These are phyloP conservation scores for California macrophylla DNA, from an alignment of 441 rosid genomes.

Conservation along the genomic window DNA sequence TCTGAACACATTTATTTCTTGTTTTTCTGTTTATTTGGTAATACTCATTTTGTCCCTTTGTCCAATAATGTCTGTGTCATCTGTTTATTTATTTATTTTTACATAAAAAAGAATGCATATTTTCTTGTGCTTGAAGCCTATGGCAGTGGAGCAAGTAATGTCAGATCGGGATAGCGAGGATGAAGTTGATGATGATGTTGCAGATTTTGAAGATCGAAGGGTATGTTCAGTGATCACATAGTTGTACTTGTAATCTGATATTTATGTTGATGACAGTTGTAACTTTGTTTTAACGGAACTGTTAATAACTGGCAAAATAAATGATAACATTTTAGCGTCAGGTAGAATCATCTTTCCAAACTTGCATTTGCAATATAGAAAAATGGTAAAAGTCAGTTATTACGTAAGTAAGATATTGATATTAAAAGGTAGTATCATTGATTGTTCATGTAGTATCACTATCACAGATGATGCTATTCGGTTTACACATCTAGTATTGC, in stretches of 20 bases:
- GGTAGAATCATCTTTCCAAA: neutral
- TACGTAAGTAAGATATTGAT: neutral
- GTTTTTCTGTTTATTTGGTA: neutral
- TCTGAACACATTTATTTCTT: neutral
- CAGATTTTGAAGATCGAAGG: conserved; percentile 50
- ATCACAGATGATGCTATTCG: neutral
- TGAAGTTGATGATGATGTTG: conserved; percentile 41
- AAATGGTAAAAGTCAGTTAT: neutral
- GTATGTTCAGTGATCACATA: conserved; percentile 20
- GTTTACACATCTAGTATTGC: neutral
- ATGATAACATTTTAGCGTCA: neutral
- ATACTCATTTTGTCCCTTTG: neutral
- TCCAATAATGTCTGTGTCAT: neutral
- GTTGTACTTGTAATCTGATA: neutral
- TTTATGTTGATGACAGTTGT: neutral
- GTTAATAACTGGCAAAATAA: neutral
- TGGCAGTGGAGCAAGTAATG: conserved; percentile 36
- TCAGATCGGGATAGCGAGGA: conserved; percentile 43
- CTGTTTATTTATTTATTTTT: neutral
- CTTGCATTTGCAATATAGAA: neutral
- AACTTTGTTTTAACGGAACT: neutral
- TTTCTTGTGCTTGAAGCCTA: conserved; percentile 26
- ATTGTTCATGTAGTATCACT: neutral
- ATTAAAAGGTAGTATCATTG: neutral
- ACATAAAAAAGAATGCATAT: neutral